phyloP scores from a whole-genome alignment of 2,329 filamentous ascomycete genomes.

The Aspergillus alliaceus region DNA sequence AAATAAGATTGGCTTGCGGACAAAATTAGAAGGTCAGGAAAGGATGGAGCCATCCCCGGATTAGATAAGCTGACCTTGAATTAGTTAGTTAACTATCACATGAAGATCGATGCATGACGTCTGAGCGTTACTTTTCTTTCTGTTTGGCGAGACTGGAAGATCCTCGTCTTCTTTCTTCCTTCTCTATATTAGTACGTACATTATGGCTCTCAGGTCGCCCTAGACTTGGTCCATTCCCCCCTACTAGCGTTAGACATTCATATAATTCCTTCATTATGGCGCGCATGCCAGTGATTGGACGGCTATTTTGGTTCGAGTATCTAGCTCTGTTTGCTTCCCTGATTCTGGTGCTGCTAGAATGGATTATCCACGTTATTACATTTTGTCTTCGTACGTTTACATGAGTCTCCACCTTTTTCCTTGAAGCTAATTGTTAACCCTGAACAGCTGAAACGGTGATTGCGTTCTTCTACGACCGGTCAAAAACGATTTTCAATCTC shows the following conservation, averaged over 20 bases:
- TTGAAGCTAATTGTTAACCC: no score
- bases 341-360: constrained; percentile 77
- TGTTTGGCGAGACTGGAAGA: background rate
- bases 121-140: background rate
- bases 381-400: constrained; percentile 74
- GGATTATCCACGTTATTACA: constrained; percentile 79
- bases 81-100: no score
- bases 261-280: constrained; percentile 46
- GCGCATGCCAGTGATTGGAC: constrained; percentile 63
- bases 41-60: constrained; percentile 22
- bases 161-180: no score
- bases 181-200: no score
- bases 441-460: constrained; percentile 72
- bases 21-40: background rate
- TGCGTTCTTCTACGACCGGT: constrained; percentile 76
- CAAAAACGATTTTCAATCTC: constrained; percentile 77
- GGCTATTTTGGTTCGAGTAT: constrained; percentile 72
- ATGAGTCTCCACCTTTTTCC: background rate
- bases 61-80: constrained; percentile 36
- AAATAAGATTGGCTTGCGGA: constrained; percentile 13
- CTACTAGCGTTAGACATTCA: background rate
- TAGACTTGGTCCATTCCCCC: background rate
- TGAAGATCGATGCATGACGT: constrained; percentile 18
- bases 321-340: constrained; percentile 82
- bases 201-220: background rate